Percentiles rank a stretch among this genome's conserved stretches.
Evolutionary conservation across 805 yeast species (phyloP).

Genomic region (Myxozyma neglecta): DNA sequence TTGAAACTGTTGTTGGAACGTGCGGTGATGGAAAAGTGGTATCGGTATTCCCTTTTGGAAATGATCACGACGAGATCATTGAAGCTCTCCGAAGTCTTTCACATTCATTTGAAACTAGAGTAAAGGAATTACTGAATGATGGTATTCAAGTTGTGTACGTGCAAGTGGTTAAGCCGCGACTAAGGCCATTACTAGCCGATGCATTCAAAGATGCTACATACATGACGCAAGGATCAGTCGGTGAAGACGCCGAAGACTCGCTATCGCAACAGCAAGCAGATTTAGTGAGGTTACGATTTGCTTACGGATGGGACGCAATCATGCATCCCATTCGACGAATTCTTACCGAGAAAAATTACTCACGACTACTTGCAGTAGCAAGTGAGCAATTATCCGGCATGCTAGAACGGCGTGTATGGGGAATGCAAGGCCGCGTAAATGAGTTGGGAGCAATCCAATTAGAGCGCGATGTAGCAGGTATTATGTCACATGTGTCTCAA

Average conservation of each 20-base stretch:
- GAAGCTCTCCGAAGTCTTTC: slow-evolving; percentile 34
- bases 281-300: slow-evolving; percentile 45
- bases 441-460: slow-evolving; percentile 80
- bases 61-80: slow-evolving; percentile 31
- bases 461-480: slow-evolving; percentile 74
- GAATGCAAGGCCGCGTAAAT: slow-evolving; percentile 65
- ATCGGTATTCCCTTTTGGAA: slow-evolving; percentile 35
- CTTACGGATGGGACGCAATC: slow-evolving; percentile 62
- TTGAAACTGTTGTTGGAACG: slow-evolving; percentile 42
- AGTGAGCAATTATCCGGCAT: slow-evolving; percentile 56
- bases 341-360: slow-evolving; percentile 55
- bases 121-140: slow-evolving; percentile 47
- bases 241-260: slow-evolving; percentile 31
- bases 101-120: slow-evolving; percentile 38
- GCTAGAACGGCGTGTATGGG: slow-evolving; percentile 68
- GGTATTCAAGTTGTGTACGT: slow-evolving; percentile 47
- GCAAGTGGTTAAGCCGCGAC: slow-evolving; percentile 43
- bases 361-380: slow-evolving; percentile 49
- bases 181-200: slow-evolving; percentile 42
- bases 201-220: slow-evolving; percentile 47
- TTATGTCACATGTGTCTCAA: slow-evolving; percentile 66
- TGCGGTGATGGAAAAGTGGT: slow-evolving; percentile 31
- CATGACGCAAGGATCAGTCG: slow-evolving; percentile 32
- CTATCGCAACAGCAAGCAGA: slow-evolving; percentile 28
- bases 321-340: slow-evolving; percentile 65